phyloP scores from a whole-genome alignment of 73 alveolate species.

The Blepharisma stoltei region DNA sequence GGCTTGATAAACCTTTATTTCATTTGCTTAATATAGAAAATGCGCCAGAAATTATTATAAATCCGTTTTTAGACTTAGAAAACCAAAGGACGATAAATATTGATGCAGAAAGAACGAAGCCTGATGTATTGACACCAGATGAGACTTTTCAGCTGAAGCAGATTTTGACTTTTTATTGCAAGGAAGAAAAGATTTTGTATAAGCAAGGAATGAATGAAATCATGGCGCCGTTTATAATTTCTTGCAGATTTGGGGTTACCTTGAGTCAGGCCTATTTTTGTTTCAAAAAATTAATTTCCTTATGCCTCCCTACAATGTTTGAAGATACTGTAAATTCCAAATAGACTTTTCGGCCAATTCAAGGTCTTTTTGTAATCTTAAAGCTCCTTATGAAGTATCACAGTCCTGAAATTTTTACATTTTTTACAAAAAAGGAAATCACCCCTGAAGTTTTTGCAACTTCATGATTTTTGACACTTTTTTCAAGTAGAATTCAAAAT shows the following conservation, averaged over 20 bases:
- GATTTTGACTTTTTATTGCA: constrained; percentile 64
- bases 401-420: constrained; percentile 50
- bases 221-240: constrained; percentile 54
- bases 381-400: constrained; percentile 55
- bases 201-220: constrained; percentile 85
- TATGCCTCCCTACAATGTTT: constrained; percentile 24
- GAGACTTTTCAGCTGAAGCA: constrained; percentile 43
- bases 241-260: constrained; percentile 31
- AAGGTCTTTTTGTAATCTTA: constrained; percentile 43
- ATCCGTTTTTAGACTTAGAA: neutral
- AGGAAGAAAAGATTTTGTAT: constrained; percentile 48
- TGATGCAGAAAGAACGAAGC: constrained; percentile 41
- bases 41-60: neutral
- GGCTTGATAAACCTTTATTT: neutral
- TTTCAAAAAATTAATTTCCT: constrained; percentile 34
- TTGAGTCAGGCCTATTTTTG: constrained; percentile 28
- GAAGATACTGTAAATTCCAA: constrained; percentile 22
- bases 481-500: constrained; percentile 50
- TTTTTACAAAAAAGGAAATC: constrained; percentile 41
- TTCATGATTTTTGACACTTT: constrained; percentile 78
- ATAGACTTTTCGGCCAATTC: constrained; percentile 51
- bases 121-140: constrained; percentile 31
- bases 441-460: constrained; percentile 84
- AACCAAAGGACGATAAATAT: constrained; percentile 32
- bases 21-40: neutral